A percentile compares a stretch with the other conserved stretches of the same genome.
phyloP scores from a whole-genome alignment of 495 filamentous ascomycete species.

The Bryoglossum gracile region DNA sequence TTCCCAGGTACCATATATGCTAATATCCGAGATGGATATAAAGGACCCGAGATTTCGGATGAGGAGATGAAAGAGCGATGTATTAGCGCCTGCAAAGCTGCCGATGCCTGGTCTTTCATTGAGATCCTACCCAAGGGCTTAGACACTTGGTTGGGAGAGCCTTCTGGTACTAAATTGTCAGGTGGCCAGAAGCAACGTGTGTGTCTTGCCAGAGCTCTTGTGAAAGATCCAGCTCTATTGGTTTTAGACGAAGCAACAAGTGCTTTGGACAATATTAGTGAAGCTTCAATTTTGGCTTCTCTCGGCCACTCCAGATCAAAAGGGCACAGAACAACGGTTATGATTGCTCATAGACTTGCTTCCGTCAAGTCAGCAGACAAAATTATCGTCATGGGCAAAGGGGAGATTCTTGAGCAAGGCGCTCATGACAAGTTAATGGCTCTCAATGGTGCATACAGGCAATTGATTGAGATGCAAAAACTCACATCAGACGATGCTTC shows the following conservation, averaged over 20 bases:
- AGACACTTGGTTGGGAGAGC: constrained; percentile 46
- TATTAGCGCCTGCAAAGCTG: constrained; percentile 51
- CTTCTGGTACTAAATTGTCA: constrained; percentile 46
- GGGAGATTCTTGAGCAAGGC: constrained; percentile 57
- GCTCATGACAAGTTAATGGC: constrained; percentile 60
- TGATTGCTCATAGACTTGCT: constrained; percentile 55
- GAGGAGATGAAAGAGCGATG: constrained; percentile 29
- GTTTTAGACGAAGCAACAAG: constrained; percentile 52
- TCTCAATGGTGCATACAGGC: constrained; percentile 24
- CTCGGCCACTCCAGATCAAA: constrained; percentile 26
- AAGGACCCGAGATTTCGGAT: constrained; percentile 7
- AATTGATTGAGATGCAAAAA: constrained; percentile 17
- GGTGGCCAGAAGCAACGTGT: constrained; percentile 59
- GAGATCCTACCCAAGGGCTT: constrained; percentile 41
- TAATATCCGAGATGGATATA: constrained; percentile 55
- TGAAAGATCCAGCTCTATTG: constrained; percentile 39
- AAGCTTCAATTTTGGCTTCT: constrained; percentile 43
- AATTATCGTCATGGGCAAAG: constrained; percentile 69
- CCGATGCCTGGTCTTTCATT: constrained; percentile 36
- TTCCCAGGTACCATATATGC: constrained; percentile 28
- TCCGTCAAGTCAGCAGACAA: constrained; percentile 56
- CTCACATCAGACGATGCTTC: background rate
- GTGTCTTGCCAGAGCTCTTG: constrained; percentile 47
- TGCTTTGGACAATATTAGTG: constrained; percentile 38
- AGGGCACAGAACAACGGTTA: constrained; percentile 43